These are phyloP conservation scores for Fagopyrum esculentum DNA, from an alignment of 148 eudicot species.

Conservation along the genomic window DNA sequence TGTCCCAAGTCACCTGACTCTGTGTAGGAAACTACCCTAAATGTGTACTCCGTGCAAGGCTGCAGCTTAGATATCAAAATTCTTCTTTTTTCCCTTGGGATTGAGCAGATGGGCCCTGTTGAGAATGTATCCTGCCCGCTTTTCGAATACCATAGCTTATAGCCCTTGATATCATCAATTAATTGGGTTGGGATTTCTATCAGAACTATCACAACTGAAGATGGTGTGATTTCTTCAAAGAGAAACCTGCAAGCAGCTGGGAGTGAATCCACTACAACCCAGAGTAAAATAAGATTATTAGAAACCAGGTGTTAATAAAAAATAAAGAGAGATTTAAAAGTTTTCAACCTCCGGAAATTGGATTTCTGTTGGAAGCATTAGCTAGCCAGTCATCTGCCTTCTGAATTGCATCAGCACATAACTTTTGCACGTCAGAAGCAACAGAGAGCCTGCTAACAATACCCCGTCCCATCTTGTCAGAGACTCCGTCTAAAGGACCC, in stretches of 20 bases:
- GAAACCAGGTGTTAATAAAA: background rate
- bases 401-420: constrained; percentile 70
- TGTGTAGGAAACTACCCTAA: constrained; percentile 61
- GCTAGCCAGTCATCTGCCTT: constrained; percentile 78
- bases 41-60: constrained; percentile 86
- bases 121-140: constrained; percentile 44
- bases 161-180: constrained; percentile 50
- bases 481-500: constrained; percentile 68
- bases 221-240: constrained; percentile 73
- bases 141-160: constrained; percentile 85
- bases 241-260: constrained; percentile 93
- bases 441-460: constrained; percentile 81
- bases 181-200: constrained; percentile 47
- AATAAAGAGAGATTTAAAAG: background rate
- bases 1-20: constrained; percentile 78
- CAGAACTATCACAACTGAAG: constrained; percentile 70
- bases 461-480: constrained; percentile 70
- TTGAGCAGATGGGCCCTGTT: constrained; percentile 46
- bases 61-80: constrained; percentile 52
- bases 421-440: constrained; percentile 67
- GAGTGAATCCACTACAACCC: constrained; percentile 74
- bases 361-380: constrained; percentile 23
- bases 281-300: constrained; percentile 9
- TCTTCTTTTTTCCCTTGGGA: constrained; percentile 57
- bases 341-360: constrained; percentile 38